phyloP scores from a whole-genome alignment of 2,329 filamentous ascomycete species.

The Hypomyces rosellus region DNA sequence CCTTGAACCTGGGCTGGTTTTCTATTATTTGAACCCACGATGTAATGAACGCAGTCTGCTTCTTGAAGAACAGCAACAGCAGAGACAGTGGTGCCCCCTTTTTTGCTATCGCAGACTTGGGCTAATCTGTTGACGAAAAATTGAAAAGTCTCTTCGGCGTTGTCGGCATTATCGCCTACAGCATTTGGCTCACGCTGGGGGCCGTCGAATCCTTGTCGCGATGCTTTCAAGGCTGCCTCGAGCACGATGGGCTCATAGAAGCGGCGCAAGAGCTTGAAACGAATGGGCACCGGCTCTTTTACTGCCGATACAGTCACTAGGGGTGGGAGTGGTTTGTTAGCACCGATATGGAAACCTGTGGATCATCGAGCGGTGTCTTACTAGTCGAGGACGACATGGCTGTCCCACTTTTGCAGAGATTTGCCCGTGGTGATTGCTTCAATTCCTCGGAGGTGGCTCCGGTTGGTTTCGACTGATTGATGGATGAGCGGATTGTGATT shows the following conservation, averaged over 20 bases:
- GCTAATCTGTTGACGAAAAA: slow-evolving; percentile 27
- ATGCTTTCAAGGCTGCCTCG: slow-evolving; percentile 18
- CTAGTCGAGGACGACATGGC: too few species aligned
- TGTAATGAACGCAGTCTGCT: slow-evolving; percentile 22
- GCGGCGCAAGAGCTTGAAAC: slow-evolving; percentile 16
- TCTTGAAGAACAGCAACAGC: slow-evolving; percentile 23
- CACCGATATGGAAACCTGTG: too few species aligned
- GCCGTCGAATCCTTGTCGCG: neutral
- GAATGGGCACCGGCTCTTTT: slow-evolving; percentile 8
- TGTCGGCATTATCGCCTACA: neutral
- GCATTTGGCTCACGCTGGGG: slow-evolving; percentile 2
- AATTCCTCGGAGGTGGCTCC: too few species aligned
- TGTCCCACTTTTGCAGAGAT: too few species aligned
- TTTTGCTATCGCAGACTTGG: slow-evolving; percentile 24
- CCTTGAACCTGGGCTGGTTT: neutral
- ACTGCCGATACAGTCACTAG: neutral
- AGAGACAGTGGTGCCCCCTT: slow-evolving; percentile 24
- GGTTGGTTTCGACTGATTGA: too few species aligned
- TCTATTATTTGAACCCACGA: slow-evolving; percentile 25
- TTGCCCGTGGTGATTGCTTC: too few species aligned
- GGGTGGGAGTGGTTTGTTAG: too few species aligned
- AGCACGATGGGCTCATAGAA: slow-evolving; percentile 25
- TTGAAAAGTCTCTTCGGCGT: slow-evolving; percentile 19
- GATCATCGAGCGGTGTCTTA: too few species aligned
- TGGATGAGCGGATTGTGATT: too few species aligned